Evolutionary conservation across 2,329 filamentous ascomycete species (phyloP), one percentile per base, ranked within the genome.

Genomic region (Aspergillus texensis): DNA sequence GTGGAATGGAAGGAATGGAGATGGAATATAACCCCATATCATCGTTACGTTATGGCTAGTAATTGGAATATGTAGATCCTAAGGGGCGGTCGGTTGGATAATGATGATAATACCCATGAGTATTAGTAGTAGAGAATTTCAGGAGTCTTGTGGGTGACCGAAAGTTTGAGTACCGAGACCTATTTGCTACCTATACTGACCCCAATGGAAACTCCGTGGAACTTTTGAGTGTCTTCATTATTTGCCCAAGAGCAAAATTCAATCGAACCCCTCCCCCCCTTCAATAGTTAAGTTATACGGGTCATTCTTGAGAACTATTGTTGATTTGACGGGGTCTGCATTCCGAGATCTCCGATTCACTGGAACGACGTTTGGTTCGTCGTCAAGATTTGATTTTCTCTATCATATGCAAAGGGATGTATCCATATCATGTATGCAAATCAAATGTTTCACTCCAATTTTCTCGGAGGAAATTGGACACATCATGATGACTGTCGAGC

Each of bases 271-370:
- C 1, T 10, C 34, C 12, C 34, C 11, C 11, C 6, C 3, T 12
- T 11, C 11, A 34, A 12, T 11, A 34, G 32, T 36, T 8, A 9
- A 41, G 39, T 41, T 41, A 41, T 41, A 41, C 39, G 6, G 32
- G 28, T 21, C n/a, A 59, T 41, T 41, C 28, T 14, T n/a, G 10
- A 34, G 10, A 32, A n/a, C 6, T 32, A 48, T 48, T 32, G 48
- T 52, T n/a, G 16, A 52, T 52, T 52, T 21, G 28, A 52, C 28
- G 48, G 48, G 28, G 45, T n/a, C 16, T 21, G 45, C 57, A 62
- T 62, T 62, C 60, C 60, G 60, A 62, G 55, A 58, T 46, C 54
- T 58, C 60, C 60, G 60, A 58, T 53, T 45, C 16, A 19, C 41
- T 53, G 36, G 28, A 19, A 6, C n/a, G n/a, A 45, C 28, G 41